Evolutionary conservation across 768 basidiomycete species (phyloP), one percentile per base, ranked within the genome.

Genomic region (Asterophora lycoperdoides): DNA sequence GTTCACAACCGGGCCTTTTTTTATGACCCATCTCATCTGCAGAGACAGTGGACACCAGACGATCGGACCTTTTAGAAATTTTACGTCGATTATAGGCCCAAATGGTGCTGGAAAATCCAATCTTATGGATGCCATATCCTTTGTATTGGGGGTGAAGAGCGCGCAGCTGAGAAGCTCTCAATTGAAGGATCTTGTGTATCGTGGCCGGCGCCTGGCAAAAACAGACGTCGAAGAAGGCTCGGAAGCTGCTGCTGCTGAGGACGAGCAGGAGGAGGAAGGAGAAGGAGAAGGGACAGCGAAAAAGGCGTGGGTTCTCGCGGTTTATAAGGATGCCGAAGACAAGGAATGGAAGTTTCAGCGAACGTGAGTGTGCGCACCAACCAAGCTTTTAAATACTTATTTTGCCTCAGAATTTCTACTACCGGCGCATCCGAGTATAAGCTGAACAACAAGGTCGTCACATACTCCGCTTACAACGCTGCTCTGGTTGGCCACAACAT

Each of bases 91-190:
- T 46, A 97, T 99, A 58, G 96, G 96, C 17, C 95, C 96, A 30
- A 98, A 99, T 85, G 95, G 96, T 49, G 93, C 95, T 1, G 96
- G 96, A 51, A 98, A 99, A 64, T 95, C 93, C 8, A 99, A 99
- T 65, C 81, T 98, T 48, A 98, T 98, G 96, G 96, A 99, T 64
- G 96, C 96, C 44, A 97, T 99, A 56, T 98, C 96, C 3, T 98
- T 99, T 64, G 96, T 98, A 8, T 83, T 99, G 5, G 96, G 96
- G 26, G 88, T 98, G 23, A 93, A 94, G 73, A 93, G 90, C 52
- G 88, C 85, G 2, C 92, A 96, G 55, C 76, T 99, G 29, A 80
- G 95, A 39, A 93, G 89, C 62, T 91, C 90, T 38, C 93, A 97
- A 59, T 74, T 98, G 19, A 94, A 91, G 61, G 96, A 98, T 64